These are phyloP conservation scores for Globomyces sp. DNA, from an alignment of 371 early-diverging fungal species.

Conservation along the genomic window DNA sequence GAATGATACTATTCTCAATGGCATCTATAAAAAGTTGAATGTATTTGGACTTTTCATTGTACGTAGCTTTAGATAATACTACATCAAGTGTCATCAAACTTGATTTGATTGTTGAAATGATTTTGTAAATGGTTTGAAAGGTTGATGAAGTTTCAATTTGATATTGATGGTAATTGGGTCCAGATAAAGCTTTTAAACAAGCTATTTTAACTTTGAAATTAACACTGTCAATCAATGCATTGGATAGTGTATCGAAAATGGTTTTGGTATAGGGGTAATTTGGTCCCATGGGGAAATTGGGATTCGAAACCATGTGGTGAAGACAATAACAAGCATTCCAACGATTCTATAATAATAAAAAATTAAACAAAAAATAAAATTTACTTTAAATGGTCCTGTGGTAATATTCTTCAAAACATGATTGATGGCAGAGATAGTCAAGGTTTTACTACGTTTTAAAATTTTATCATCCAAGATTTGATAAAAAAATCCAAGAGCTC, in stretches of 20 bases:
- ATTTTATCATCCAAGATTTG: background rate
- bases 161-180: slow-evolving; percentile 32
- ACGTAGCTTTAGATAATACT: too few species aligned
- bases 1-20: too few species aligned
- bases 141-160: too few species aligned
- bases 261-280: slow-evolving; percentile 53
- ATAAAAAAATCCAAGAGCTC: background rate
- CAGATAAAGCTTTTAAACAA: slow-evolving; percentile 66
- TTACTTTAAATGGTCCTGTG: slow-evolving; percentile 69
- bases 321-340: slow-evolving; percentile 85
- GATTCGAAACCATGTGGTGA: slow-evolving; percentile 61
- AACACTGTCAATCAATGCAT: slow-evolving; percentile 57
- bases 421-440: slow-evolving; percentile 57
- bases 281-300: slow-evolving; percentile 60
- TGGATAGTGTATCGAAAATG: slow-evolving; percentile 56
- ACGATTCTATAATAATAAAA: slow-evolving; percentile 50
- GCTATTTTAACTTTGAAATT: slow-evolving; percentile 83
- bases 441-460: slow-evolving; percentile 31
- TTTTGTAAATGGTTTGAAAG: too few species aligned
- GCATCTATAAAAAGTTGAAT: too few species aligned
- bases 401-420: slow-evolving; percentile 67
- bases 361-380: too few species aligned
- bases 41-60: too few species aligned
- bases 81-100: too few species aligned
- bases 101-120: too few species aligned